phyloP scores from a whole-genome alignment of 352 stramenopile species.

The Phytophthora fragariae region DNA sequence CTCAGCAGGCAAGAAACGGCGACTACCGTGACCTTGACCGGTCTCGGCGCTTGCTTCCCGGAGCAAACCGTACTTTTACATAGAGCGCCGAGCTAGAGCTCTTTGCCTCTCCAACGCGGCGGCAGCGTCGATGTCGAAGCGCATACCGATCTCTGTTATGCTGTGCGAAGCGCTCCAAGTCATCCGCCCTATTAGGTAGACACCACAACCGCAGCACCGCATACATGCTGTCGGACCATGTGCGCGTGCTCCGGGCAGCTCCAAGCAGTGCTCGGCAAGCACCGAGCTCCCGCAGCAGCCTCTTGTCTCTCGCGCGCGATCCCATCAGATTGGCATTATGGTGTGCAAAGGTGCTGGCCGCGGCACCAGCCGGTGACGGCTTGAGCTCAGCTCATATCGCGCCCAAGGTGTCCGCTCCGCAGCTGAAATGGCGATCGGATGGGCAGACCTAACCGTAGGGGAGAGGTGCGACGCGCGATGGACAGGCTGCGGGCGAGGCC shows the following conservation, averaged over 20 bases:
- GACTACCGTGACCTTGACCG: slow-evolving; percentile 31
- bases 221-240: slow-evolving; percentile 19
- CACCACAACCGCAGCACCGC: slow-evolving; percentile 15
- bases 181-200: no score
- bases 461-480: slow-evolving; percentile 16
- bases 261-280: background rate
- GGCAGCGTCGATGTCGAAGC: background rate
- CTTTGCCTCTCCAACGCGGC: slow-evolving; percentile 4
- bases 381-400: slow-evolving; percentile 31
- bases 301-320: slow-evolving; percentile 31
- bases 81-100: slow-evolving; percentile 28
- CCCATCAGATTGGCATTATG: slow-evolving; percentile 44
- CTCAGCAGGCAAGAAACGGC: slow-evolving; percentile 5
- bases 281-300: no score
- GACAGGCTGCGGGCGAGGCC: slow-evolving; percentile 15
- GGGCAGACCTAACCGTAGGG: slow-evolving; percentile 34
- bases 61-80: slow-evolving; percentile 42
- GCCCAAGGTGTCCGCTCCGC: slow-evolving; percentile 16
- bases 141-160: background rate
- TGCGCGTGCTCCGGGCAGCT: background rate
- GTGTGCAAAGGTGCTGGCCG: slow-evolving; percentile 5
- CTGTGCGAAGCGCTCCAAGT: background rate
- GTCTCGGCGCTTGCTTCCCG: slow-evolving; percentile 22
- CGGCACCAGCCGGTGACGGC: slow-evolving; percentile 13
- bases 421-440: slow-evolving; percentile 37